phyloP scores from a whole-genome alignment of 441 rosid species.

The Arabidopsis lyrata region DNA sequence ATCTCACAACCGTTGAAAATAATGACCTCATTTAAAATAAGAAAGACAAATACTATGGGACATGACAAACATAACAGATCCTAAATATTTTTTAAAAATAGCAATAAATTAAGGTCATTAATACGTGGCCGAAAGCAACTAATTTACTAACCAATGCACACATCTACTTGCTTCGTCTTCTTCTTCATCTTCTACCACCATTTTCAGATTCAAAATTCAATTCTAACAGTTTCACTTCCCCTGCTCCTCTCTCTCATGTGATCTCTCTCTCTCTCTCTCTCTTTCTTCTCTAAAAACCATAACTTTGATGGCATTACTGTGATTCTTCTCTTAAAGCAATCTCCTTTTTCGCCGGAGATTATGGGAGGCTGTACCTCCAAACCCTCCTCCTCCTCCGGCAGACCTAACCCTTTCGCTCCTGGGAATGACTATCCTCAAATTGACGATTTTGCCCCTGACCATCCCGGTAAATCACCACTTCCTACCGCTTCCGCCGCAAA shows the following conservation, averaged over 20 bases:
- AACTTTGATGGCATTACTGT: conserved; percentile 28
- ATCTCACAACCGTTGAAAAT: conserved; percentile 34
- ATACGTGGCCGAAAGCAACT: conserved; percentile 39
- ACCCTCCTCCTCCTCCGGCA: conserved; percentile 51
- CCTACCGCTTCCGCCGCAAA: conserved; percentile 40
- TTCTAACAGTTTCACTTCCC: conserved; percentile 31
- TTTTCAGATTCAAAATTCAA: conserved; percentile 44
- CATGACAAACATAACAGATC: conserved; percentile 32
- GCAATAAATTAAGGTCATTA: conserved; percentile 31
- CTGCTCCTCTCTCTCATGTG: conserved; percentile 2
- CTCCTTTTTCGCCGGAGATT: conserved; percentile 35
- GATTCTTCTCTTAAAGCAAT: neutral
- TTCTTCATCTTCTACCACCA: conserved; percentile 22
- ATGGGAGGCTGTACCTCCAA: conserved; percentile 86
- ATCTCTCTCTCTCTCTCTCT: conserved; percentile 1
- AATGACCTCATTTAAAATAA: neutral
- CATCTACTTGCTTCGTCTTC: neutral
- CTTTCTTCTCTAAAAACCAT: conserved; percentile 8
- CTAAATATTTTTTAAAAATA: neutral
- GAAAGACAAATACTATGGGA: neutral
- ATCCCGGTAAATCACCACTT: conserved; percentile 45
- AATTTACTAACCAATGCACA: conserved; percentile 22
- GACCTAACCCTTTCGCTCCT: conserved; percentile 67
- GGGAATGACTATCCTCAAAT: conserved; percentile 48
- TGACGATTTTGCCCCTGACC: conserved; percentile 41